Evolutionary conservation across 2,329 filamentous ascomycete genomes (phyloP), one percentile per base, ranked within the genome.

Genomic region (Graphiopsis chlorocephala): DNA sequence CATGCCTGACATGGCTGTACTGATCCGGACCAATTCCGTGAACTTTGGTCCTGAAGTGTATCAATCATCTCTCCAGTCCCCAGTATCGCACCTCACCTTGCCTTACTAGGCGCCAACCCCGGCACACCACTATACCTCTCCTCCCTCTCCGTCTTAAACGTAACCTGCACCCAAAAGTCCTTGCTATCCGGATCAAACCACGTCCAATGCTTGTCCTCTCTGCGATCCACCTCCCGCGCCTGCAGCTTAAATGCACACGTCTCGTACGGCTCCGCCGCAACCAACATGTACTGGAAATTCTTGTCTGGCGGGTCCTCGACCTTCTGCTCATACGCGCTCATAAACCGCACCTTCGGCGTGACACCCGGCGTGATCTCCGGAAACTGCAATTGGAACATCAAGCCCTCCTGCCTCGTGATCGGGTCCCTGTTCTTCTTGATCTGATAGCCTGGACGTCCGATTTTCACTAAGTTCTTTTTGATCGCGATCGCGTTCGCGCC

Each of bases 141-240:
- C 80, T 98, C 95, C 68, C 95, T 88, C 83, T 99, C 95, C 45
- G 95, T 98, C 86, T 97, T 95, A 81, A 98, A 99, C 83, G 98
- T 91, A 69, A 99, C 86, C 83, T 98, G 95, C 47, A 97, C 86
- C 92, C 93, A 98, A 76, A 96, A 99, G 82, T 98, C 94, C 83
- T 96, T 97, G 68, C 90, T 88, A 77, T 99, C 95, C 66, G 90
- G 89, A 79, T 99, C 95, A 83, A 93, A 99, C 88, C 93, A 98
- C 62, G 87, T 90, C 85, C 94, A 99, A 78, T 93, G 95, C 73
- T 89, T 86, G 64, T 91, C 93, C 70, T 96, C 93, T 26, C 91
- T 85, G 72, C 93, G 87, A 80, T 99, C 95, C 66, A 99, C 88
- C 82, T 98, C 95, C 66, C 92, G 84, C 5, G 93, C 92, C 77